A percentile compares a stretch with the other conserved stretches of the same genome.
Evolutionary conservation across 2,329 filamentous ascomycete species (phyloP).

Genomic region (Cladosporium sp.): DNA sequence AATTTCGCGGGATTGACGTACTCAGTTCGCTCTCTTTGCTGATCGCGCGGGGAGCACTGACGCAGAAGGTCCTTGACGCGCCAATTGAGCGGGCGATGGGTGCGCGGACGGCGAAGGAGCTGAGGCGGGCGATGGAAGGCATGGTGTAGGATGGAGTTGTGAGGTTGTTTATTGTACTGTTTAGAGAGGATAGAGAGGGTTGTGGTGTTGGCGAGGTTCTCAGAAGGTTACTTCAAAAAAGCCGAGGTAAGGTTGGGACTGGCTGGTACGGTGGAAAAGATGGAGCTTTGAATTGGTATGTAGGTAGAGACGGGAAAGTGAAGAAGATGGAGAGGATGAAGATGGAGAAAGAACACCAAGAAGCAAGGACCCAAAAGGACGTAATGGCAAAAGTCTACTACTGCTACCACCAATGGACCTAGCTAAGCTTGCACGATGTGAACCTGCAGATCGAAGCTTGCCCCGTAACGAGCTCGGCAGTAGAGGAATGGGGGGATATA

Average conservation of each 20-base stretch:
- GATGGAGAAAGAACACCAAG: constrained; percentile 3
- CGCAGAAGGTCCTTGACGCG: constrained; percentile 33
- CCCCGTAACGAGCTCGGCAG: background rate
- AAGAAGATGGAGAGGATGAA: background rate
- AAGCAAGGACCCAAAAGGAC: constrained; percentile 8
- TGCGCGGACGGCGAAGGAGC: constrained; percentile 20
- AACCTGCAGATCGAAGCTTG: constrained; percentile 4
- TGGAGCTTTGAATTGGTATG: background rate
- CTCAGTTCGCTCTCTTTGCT: constrained; percentile 42
- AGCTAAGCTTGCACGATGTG: background rate
- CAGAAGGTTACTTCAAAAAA: too few species aligned
- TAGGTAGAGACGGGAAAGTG: background rate
- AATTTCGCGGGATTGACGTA: constrained; percentile 29
- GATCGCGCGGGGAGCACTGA: constrained; percentile 29
- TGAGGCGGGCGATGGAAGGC: constrained; percentile 18
- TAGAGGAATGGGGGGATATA: background rate
- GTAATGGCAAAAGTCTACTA: constrained; percentile 1
- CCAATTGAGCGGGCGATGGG: constrained; percentile 21
- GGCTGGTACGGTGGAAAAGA: background rate
- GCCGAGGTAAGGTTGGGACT: background rate
- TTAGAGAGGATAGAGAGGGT: background rate
- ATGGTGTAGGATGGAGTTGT: background rate
- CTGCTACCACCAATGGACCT: background rate
- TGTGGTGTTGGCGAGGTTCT: background rate
- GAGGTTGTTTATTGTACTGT: background rate